A percentile compares a stretch with the other conserved stretches of the same genome.
Evolutionary conservation across 2,329 filamentous ascomycete genomes (phyloP).

Genomic region (Bisporella sp.): DNA sequence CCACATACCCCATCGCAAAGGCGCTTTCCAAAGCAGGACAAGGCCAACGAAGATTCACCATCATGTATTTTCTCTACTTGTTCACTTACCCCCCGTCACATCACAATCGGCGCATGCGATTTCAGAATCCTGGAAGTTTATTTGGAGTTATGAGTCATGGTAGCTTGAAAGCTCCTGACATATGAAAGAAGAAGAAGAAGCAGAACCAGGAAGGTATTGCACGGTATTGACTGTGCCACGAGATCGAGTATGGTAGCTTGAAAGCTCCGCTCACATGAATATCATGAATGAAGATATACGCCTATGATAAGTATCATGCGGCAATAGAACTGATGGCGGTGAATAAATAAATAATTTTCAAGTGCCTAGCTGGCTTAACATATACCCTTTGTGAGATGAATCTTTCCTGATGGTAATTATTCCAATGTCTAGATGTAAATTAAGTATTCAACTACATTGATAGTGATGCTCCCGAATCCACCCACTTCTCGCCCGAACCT

Average conservation of each 20-base stretch:
- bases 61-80: constrained; percentile 28
- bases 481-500: no score
- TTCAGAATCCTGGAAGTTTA: constrained; percentile 18
- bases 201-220: background rate
- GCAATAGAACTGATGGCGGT: no score
- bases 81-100: constrained; percentile 22
- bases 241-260: constrained; percentile 25
- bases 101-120: constrained; percentile 18
- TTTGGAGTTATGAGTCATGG: constrained; percentile 20
- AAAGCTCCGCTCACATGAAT: constrained; percentile 23
- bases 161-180: constrained; percentile 30
- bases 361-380: no score
- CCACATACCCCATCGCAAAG: constrained; percentile 1
- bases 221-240: constrained; percentile 8
- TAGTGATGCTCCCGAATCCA: no score
- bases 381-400: no score
- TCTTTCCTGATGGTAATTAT: no score
- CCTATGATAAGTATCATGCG: background rate
- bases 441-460: no score
- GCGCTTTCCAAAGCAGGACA: background rate
- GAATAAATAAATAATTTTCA: no score
- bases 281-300: background rate
- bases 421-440: no score
- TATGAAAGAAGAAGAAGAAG: constrained; percentile 3
- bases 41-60: constrained; percentile 26